These are phyloP conservation scores for Quercus tomentella DNA, from an alignment of 331 rosid genomes.

Conservation along the genomic window DNA sequence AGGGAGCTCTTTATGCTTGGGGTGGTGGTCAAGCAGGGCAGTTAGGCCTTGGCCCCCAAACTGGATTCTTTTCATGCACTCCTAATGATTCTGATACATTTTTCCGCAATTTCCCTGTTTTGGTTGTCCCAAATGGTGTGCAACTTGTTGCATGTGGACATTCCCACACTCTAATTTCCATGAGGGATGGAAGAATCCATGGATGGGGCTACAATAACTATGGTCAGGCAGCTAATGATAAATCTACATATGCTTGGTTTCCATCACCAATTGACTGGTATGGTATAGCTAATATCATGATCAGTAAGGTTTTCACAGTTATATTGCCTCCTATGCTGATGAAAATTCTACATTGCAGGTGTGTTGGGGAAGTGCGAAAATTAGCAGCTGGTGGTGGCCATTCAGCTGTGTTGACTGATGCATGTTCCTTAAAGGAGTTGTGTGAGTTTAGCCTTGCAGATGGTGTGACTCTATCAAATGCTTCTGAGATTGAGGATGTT, in stretches of 20 bases:
- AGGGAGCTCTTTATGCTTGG: conserved; percentile 90
- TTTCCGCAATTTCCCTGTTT: conserved; percentile 69
- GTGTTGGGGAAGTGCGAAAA: conserved; percentile 90
- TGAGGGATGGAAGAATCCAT: conserved; percentile 76
- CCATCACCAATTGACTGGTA: conserved; percentile 98
- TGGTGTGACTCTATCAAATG: conserved; percentile 55
- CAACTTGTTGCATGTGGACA: conserved; percentile 88
- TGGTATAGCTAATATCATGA: conserved; percentile 8
- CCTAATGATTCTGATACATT: conserved; percentile 55
- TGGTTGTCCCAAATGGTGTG: conserved; percentile 75
- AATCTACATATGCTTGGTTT: conserved; percentile 88
- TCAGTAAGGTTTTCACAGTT: conserved; percentile 10
- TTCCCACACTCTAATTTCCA: conserved; percentile 79
- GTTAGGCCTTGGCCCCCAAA: conserved; percentile 86
- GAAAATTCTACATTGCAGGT: conserved; percentile 43
- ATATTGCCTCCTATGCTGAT: conserved; percentile 9
- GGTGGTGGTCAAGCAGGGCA: conserved; percentile 96
- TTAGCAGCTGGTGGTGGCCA: conserved; percentile 98
- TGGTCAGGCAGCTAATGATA: conserved; percentile 94
- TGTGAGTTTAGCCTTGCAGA: conserved; percentile 88
- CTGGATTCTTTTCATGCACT: conserved; percentile 72
- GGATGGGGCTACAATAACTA: conserved; percentile 98
- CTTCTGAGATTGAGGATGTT: conserved; percentile 65
- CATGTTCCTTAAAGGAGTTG: conserved; percentile 87
- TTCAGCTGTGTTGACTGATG: conserved; percentile 93